Evolutionary conservation across 2,329 filamentous ascomycete species (phyloP).

Genomic region (Hortaea werneckii): DNA sequence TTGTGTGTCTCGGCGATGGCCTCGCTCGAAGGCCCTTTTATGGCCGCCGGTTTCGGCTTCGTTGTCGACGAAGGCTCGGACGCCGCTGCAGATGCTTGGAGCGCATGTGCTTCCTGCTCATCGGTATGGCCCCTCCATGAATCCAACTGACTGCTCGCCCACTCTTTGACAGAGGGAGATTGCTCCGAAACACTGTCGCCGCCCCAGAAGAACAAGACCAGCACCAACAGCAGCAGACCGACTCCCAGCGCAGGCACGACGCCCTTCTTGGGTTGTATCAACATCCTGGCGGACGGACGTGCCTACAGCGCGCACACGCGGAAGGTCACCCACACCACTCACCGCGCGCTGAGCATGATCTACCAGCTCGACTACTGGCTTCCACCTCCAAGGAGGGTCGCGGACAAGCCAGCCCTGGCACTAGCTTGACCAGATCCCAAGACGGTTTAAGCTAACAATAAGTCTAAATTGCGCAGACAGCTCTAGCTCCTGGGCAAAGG

Average conservation of each 20-base stretch:
- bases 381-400: too few relatives aligned
- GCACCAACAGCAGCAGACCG: neutral
- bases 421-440: too few relatives aligned
- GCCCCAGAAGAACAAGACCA: neutral
- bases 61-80: neutral
- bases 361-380: too few relatives aligned
- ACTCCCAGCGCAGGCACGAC: neutral
- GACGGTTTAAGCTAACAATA: too few relatives aligned
- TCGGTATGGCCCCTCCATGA: neutral
- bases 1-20: constrained; percentile 1
- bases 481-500: too few relatives aligned
- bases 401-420: too few relatives aligned
- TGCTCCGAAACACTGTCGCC: neutral
- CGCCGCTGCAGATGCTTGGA: neutral
- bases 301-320: neutral
- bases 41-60: neutral
- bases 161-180: neutral
- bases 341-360: neutral
- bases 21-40: neutral
- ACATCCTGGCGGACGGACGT: neutral
- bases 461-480: too few relatives aligned
- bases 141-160: neutral
- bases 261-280: constrained; percentile 3
- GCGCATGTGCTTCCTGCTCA: neutral
- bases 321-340: neutral